A percentile compares a stretch with the other conserved stretches of the same genome.
These are phyloP conservation scores for Nicotiana tabacum DNA, from an alignment of 257 asterid species.

Conservation along the genomic window DNA sequence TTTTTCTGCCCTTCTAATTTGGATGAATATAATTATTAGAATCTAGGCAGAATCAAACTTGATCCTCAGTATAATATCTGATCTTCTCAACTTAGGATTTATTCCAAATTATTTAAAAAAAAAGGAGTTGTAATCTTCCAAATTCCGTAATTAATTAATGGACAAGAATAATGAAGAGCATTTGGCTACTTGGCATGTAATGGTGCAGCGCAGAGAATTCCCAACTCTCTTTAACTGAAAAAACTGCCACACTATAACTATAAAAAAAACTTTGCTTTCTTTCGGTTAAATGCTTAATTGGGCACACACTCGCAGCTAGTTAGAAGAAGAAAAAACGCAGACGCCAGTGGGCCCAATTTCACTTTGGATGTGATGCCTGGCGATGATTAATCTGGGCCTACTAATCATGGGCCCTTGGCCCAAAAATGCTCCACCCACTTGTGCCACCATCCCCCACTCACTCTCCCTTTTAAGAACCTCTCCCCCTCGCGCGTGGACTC, in stretches of 20 bases:
- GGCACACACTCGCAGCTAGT: constrained; percentile 14
- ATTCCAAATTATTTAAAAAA: neutral
- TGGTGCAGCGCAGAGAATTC: neutral
- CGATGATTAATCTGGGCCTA: constrained; percentile 55
- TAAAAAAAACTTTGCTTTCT: neutral
- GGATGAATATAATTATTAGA: constrained; percentile 6
- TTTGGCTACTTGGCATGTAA: constrained; percentile 10
- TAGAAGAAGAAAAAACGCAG: constrained; percentile 31
- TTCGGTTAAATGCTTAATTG: constrained; percentile 10
- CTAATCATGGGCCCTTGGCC: constrained; percentile 33
- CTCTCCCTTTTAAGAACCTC: constrained; percentile 1
- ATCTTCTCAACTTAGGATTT: neutral
- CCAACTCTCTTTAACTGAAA: constrained; percentile 18
- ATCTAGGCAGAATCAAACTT: neutral
- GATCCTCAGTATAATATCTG: neutral
- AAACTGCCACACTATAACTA: constrained; percentile 25
- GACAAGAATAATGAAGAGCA: neutral
- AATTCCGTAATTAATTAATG: constrained; percentile 11
- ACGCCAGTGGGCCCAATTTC: constrained; percentile 31
- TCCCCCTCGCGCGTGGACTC: neutral
- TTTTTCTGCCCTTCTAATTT: constrained; percentile 1
- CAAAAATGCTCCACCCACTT: constrained; percentile 55
- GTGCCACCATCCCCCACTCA: constrained; percentile 22
- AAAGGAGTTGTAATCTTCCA: neutral
- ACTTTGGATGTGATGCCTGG: constrained; percentile 28